Base-by-base conservation (phyloP, 345 rosid species). In the Microthlaspi erraticum region DNA sequence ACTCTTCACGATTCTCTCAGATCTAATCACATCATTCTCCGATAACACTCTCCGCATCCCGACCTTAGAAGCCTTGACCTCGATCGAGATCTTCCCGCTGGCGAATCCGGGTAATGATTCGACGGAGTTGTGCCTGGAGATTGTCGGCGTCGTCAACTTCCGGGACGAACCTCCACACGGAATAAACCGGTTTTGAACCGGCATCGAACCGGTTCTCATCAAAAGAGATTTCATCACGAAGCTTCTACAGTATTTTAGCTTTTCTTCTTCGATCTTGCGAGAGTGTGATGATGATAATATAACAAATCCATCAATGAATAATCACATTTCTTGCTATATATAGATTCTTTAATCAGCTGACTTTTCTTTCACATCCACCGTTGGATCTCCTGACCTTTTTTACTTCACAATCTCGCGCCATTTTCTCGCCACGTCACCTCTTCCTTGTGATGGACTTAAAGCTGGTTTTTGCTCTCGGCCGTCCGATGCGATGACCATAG, bases 171-270 rank as follows among this genome's bases (percentile, higher is more conserved):
- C n/a, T n/a, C n/a, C n/a, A n/a, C n/a, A n/a, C n/a, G 83, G 23
- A 5, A 67, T 49, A 10, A 72, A 72, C 45, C 77, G 67, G 37
- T 74, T 26, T 13, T 46, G 66, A 48, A 71, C 71, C 64, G 86
- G 78, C 64, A 81, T 57, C 36, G 93, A 90, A 66, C 88, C 86
- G 61, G 88, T 78, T 77, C 95, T 76, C 26, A 84, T 9, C 43
- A 88, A 60, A 61, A 70, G 41, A 63, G 85, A 76, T 70, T 84
- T 80, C 98, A 89, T 92, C 60, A 73, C 73, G 19, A 36, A 73
- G 43, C 41, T 63, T 72, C 6, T 50, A n/a, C n/a, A n/a, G n/a
- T n/a, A 18, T 16, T 12, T 50, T 23, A 4, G 6, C 26, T 45
- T 2, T 61, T 5, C 26, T 23, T 23, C 37, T 31, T 17, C n/a